Conservation (phyloP, 2,329 filamentous ascomycete species). For the Aureobasidium leucospermi region DNA sequence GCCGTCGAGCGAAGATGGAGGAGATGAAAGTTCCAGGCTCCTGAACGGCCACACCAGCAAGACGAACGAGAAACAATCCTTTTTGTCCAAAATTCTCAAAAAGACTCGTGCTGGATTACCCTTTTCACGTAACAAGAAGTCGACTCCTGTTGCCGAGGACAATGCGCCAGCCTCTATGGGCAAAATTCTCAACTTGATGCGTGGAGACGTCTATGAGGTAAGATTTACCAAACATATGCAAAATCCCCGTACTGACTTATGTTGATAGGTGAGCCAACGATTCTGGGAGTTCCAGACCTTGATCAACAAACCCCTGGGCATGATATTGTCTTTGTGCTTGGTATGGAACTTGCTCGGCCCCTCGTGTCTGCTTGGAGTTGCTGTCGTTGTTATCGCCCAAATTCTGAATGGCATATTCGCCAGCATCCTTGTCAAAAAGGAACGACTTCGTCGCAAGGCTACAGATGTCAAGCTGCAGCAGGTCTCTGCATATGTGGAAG, state of each 20-base stretch:
- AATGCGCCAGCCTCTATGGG: conserved; percentile 70
- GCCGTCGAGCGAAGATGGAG: conserved; percentile 11
- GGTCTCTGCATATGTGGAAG: conserved; percentile 79
- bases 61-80: conserved; percentile 16
- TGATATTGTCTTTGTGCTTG: conserved; percentile 65
- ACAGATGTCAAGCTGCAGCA: conserved; percentile 74
- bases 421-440: conserved; percentile 57
- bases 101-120: background rate
- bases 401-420: conserved; percentile 62
- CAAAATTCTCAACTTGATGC: conserved; percentile 83
- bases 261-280: conserved; percentile 43
- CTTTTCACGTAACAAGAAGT: background rate
- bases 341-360: conserved; percentile 75
- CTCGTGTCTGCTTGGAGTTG: conserved; percentile 66
- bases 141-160: background rate
- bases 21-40: background rate
- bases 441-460: conserved; percentile 61
- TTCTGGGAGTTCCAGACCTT: conserved; percentile 85
- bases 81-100: background rate
- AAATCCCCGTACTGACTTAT: background rate
- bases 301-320: conserved; percentile 66
- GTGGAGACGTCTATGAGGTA: conserved; percentile 60
- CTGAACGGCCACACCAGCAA: conserved; percentile 19
- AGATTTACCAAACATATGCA: background rate
- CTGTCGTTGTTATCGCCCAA: conserved; percentile 61